These are phyloP conservation scores for Clavaria fumosa DNA, from an alignment of 768 basidiomycete species.

Conservation along the genomic window DNA sequence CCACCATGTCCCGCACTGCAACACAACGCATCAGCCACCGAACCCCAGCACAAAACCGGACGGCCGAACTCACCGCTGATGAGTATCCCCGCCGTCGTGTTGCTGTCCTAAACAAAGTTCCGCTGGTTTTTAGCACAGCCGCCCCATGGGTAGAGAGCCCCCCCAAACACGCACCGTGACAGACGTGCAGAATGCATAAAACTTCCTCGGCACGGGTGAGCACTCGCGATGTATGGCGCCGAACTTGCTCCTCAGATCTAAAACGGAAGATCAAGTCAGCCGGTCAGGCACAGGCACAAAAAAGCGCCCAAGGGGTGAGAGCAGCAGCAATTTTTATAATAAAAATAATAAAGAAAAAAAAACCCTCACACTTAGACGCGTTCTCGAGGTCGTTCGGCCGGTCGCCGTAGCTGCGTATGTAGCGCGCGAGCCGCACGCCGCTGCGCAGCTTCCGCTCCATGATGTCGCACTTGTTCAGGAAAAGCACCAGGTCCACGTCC, in stretches of 20 bases:
- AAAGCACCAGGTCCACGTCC: conserved; percentile 67
- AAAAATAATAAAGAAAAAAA: neutral
- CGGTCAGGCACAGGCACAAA: too few species aligned
- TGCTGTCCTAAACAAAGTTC: conserved; percentile 46
- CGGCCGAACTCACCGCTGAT: conserved; percentile 43
- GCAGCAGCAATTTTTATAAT: too few species aligned
- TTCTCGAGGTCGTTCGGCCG: conserved; percentile 54
- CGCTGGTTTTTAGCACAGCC: conserved; percentile 61
- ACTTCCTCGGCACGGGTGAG: conserved; percentile 58
- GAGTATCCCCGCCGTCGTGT: conserved; percentile 61
- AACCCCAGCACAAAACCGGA: conserved; percentile 10
- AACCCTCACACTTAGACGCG: conserved; percentile 48
- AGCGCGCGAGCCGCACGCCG: conserved; percentile 50
- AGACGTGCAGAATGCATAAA: conserved; percentile 65
- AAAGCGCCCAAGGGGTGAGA: too few species aligned
- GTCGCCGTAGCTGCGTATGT: conserved; percentile 61
- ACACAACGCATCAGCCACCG: conserved; percentile 1
- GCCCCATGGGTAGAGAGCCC: conserved; percentile 52
- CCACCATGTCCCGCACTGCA: conserved; percentile 68
- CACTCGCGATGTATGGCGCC: conserved; percentile 64
- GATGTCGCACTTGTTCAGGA: conserved; percentile 83
- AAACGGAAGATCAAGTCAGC: neutral
- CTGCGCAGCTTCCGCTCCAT: conserved; percentile 50
- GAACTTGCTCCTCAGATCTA: conserved; percentile 58
- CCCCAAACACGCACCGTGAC: conserved; percentile 37